These are phyloP conservation scores for Yarrowia sp. DNA, from an alignment of 805 yeast species.

Conservation along the genomic window DNA sequence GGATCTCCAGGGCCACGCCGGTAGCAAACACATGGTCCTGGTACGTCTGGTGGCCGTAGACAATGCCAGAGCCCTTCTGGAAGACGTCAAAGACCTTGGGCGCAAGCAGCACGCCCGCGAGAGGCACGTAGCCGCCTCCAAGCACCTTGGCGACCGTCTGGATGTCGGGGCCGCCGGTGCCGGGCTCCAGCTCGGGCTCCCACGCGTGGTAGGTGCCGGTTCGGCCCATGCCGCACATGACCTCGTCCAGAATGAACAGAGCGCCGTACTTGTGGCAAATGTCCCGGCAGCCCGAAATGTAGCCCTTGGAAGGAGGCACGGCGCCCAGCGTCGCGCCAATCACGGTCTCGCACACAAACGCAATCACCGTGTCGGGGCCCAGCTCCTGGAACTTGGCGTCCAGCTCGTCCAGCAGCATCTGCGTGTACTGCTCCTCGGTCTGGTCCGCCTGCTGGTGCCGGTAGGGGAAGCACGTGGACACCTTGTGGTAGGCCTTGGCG, in stretches of 20 bases:
- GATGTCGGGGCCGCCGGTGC: slow-evolving; percentile 54
- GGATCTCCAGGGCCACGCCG: slow-evolving; percentile 54
- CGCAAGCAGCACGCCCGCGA: slow-evolving; percentile 57
- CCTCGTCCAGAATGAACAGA: slow-evolving; percentile 61
- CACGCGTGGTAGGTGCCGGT: slow-evolving; percentile 58
- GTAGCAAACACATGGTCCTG: slow-evolving; percentile 59
- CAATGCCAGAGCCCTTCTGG: slow-evolving; percentile 53
- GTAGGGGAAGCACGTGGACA: slow-evolving; percentile 49
- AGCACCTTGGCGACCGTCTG: slow-evolving; percentile 59
- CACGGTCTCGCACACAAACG: slow-evolving; percentile 57
- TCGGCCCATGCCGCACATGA: slow-evolving; percentile 66
- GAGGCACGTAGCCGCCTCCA: slow-evolving; percentile 57
- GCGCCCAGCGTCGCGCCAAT: slow-evolving; percentile 59
- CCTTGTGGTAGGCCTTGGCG: slow-evolving; percentile 43
- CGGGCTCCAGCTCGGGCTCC: slow-evolving; percentile 54
- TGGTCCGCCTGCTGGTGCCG: slow-evolving; percentile 50
- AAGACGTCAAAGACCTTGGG: slow-evolving; percentile 53
- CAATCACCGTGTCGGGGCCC: slow-evolving; percentile 56
- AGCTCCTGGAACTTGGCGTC: slow-evolving; percentile 55
- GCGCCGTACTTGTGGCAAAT: slow-evolving; percentile 62
- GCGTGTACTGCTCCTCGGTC: slow-evolving; percentile 54
- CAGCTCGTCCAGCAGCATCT: slow-evolving; percentile 53
- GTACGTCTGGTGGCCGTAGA: slow-evolving; percentile 58
- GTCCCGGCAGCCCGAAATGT: slow-evolving; percentile 56
- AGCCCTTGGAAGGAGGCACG: slow-evolving; percentile 56